Conservation (phyloP, 441 rosid genomes). For the Jatropha multifida region DNA sequence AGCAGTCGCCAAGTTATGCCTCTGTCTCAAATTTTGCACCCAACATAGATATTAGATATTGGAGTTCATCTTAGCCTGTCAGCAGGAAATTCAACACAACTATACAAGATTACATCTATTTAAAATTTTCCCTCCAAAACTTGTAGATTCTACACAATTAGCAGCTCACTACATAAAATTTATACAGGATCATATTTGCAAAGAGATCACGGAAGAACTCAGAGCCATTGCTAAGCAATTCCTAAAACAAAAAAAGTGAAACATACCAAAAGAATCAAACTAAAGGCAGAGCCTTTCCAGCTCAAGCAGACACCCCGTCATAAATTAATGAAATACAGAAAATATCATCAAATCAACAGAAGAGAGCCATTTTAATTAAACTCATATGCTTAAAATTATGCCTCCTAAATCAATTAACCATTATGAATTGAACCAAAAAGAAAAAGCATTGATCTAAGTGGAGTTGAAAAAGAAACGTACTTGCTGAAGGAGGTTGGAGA, state of each 20-base stretch:
- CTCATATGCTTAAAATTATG: background rate
- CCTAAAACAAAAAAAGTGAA: background rate
- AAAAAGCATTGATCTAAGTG: background rate
- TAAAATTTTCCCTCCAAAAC: background rate
- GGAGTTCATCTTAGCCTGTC: background rate
- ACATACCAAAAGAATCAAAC: background rate
- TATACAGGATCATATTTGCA: background rate
- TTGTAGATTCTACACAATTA: background rate
- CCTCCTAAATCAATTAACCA: background rate
- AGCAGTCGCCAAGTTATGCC: background rate
- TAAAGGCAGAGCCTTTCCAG: background rate
- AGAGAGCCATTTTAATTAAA: background rate
- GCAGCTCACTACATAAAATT: background rate
- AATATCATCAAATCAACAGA: background rate
- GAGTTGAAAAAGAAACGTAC: constrained; percentile 29
- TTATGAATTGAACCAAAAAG: no score
- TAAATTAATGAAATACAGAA: background rate
- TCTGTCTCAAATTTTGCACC: background rate
- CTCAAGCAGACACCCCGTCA: constrained; percentile 2
- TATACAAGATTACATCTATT: background rate
- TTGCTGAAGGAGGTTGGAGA: constrained; percentile 66
- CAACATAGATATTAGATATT: background rate
- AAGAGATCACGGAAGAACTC: background rate
- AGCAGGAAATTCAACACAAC: background rate
- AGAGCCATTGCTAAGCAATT: background rate